Evolutionary conservation across 169 alveolate genomes (phyloP).

Genomic region (Cryptosporidium bovis): DNA sequence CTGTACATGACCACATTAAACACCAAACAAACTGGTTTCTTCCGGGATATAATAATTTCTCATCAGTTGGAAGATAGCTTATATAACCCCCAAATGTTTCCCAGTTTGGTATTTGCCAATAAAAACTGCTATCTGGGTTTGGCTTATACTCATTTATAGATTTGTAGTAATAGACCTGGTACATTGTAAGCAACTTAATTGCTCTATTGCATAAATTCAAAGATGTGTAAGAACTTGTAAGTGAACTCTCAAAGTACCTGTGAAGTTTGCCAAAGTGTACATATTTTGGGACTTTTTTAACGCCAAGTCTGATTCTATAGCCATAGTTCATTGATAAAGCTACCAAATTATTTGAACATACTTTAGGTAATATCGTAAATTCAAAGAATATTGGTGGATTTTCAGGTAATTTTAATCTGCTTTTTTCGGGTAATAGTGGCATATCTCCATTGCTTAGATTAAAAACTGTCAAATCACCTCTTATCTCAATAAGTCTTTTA

Average conservation of each 20-base stretch:
- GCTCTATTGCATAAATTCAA: slow-evolving; percentile 52
- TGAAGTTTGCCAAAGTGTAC: slow-evolving; percentile 50
- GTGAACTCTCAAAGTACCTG: slow-evolving; percentile 48
- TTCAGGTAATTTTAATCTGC: slow-evolving; percentile 37
- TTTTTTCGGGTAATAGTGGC: slow-evolving; percentile 39
- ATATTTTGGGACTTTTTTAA: slow-evolving; percentile 32
- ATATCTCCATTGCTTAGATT: slow-evolving; percentile 59
- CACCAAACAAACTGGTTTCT: slow-evolving; percentile 73
- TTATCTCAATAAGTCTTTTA: slow-evolving; percentile 25
- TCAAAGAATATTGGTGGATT: slow-evolving; percentile 64
- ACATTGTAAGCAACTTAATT: slow-evolving; percentile 35
- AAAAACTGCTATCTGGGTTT: slow-evolving; percentile 44
- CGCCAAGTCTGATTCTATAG: slow-evolving; percentile 47
- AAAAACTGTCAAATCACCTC: slow-evolving; percentile 64
- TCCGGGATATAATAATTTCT: slow-evolving; percentile 1
- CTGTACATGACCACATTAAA: slow-evolving; percentile 50
- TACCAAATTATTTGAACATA: slow-evolving; percentile 54
- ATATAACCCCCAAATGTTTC: slow-evolving; percentile 32
- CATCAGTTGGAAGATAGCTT: slow-evolving; percentile 23
- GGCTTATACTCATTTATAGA: slow-evolving; percentile 56
- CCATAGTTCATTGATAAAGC: slow-evolving; percentile 49
- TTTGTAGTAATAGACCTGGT: slow-evolving; percentile 44
- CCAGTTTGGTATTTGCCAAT: slow-evolving; percentile 71
- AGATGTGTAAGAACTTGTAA: slow-evolving; percentile 27
- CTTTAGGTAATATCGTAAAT: slow-evolving; percentile 43